Evolutionary conservation across 1,139 yeast genomes (phyloP).

Genomic region (Candida glucosophila): DNA sequence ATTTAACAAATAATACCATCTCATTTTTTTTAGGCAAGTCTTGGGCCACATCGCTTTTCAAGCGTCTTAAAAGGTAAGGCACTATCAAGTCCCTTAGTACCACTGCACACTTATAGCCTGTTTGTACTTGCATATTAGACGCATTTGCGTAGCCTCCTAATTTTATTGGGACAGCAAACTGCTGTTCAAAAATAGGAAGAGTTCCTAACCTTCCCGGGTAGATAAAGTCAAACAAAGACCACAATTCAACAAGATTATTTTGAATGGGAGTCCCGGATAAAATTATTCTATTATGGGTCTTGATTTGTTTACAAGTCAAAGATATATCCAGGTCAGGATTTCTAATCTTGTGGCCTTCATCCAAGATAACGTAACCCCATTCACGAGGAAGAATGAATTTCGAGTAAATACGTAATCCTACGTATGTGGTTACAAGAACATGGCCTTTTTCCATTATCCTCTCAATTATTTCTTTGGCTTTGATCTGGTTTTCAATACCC

Average conservation of each 20-base stretch:
- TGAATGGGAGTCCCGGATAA: conserved; percentile 96
- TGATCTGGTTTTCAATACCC: conserved; percentile 25
- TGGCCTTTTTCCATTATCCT: conserved; percentile 58
- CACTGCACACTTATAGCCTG: conserved; percentile 95
- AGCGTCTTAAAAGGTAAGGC: conserved; percentile 78
- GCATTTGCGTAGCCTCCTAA: conserved; percentile 99
- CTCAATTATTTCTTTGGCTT: conserved; percentile 40
- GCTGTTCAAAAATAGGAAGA: conserved; percentile 85
- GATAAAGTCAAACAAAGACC: conserved; percentile 93
- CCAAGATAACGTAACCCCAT: conserved; percentile 90
- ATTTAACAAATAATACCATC: conserved; percentile 83
- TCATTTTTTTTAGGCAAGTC: conserved; percentile 92
- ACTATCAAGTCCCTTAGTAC: conserved; percentile 79
- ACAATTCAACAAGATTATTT: conserved; percentile 79
- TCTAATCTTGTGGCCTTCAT: conserved; percentile 94
- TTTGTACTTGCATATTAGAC: conserved; percentile 88
- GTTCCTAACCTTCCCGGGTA: conserved; percentile 95
- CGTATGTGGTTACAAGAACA: conserved; percentile 84
- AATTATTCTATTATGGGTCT: conserved; percentile 75
- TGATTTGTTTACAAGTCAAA: conserved; percentile 71
- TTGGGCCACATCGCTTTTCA: conserved; percentile 93
- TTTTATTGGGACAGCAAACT: conserved; percentile 86
- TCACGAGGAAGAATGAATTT: conserved; percentile 54
- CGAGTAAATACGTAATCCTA: conserved; percentile 76
- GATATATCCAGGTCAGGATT: conserved; percentile 92